phyloP scores from a whole-genome alignment of 1,284 basidiomycete species.

The Cryptococcus hybrid region DNA sequence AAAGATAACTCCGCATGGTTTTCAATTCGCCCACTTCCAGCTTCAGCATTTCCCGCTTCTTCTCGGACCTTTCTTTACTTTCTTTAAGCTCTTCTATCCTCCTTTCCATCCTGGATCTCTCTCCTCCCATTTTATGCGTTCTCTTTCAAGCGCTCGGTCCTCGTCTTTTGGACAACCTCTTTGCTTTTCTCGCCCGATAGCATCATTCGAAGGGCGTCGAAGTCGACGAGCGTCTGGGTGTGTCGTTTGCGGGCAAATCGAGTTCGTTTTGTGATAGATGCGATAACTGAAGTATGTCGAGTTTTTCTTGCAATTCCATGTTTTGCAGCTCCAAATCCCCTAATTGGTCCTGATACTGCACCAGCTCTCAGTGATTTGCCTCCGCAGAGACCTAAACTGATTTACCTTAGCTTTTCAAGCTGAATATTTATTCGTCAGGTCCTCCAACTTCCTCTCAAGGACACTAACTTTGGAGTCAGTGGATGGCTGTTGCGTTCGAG shows the following conservation, averaged over 20 bases:
- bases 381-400: not conserved
- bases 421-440: slow-evolving; percentile 21
- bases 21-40: not conserved
- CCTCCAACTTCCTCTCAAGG: slow-evolving; percentile 20
- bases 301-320: not conserved
- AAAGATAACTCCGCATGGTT: not conserved
- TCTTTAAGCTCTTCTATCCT: not conserved
- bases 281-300: not conserved
- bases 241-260: not conserved
- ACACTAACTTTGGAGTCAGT: not conserved
- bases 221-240: slow-evolving; percentile 4
- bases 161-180: not conserved
- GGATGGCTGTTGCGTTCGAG: not conserved
- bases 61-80: not conserved
- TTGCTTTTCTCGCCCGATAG: not conserved
- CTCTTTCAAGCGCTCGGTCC: slow-evolving; percentile 1
- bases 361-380: not conserved
- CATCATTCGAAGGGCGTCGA: slow-evolving; percentile 6
- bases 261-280: no score
- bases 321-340: slow-evolving; percentile 2
- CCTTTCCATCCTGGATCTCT: slow-evolving; percentile 4
- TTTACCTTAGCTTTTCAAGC: slow-evolving; percentile 24
- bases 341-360: slow-evolving; percentile 14
- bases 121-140: slow-evolving; percentile 2
- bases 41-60: not conserved